phyloP scores from a whole-genome alignment of 2,329 filamentous ascomycete genomes.

The Plenodomus biglobosus region DNA sequence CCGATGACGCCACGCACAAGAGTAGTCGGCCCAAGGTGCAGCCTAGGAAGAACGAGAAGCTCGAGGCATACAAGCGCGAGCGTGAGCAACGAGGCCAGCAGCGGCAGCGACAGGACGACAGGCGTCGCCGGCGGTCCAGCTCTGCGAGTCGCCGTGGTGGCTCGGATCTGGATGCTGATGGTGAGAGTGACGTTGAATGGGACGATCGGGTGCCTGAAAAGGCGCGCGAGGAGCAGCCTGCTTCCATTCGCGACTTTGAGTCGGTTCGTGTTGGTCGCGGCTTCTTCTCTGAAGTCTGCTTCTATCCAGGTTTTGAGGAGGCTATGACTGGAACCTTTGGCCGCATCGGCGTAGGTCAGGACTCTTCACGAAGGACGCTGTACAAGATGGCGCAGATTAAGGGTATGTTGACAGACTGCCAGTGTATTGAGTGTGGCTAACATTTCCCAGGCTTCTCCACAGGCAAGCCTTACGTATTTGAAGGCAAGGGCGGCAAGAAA shows the following conservation, averaged over 20 bases:
- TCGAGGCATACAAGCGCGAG: constrained; percentile 64
- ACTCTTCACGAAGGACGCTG: constrained; percentile 71
- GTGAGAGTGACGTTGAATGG: constrained; percentile 77
- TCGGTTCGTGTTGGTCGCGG: constrained; percentile 79
- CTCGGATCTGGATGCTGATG: constrained; percentile 65
- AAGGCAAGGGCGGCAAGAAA: constrained; percentile 69
- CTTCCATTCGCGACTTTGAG: constrained; percentile 79
- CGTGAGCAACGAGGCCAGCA: constrained; percentile 63
- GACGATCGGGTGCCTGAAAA: constrained; percentile 57
- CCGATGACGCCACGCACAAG: constrained; percentile 77
- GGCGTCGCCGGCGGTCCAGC: constrained; percentile 49
- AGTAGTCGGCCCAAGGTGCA: constrained; percentile 55
- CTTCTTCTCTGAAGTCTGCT: constrained; percentile 88
- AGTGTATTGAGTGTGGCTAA: constrained; percentile 23
- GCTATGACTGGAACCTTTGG: constrained; percentile 82
- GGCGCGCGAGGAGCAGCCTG: constrained; percentile 66
- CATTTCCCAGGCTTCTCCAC: constrained; percentile 66
- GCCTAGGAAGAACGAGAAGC: constrained; percentile 66
- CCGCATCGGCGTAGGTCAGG: constrained; percentile 78
- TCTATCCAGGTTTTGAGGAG: constrained; percentile 85
- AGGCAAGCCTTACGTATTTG: constrained; percentile 81
- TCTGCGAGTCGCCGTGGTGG: constrained; percentile 44
- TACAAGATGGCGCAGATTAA: constrained; percentile 92
- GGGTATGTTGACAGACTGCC: constrained; percentile 53
- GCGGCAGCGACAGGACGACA: constrained; percentile 52